Conservation (phyloP, 306 rosid genomes). For the Castanea mollissima region DNA sequence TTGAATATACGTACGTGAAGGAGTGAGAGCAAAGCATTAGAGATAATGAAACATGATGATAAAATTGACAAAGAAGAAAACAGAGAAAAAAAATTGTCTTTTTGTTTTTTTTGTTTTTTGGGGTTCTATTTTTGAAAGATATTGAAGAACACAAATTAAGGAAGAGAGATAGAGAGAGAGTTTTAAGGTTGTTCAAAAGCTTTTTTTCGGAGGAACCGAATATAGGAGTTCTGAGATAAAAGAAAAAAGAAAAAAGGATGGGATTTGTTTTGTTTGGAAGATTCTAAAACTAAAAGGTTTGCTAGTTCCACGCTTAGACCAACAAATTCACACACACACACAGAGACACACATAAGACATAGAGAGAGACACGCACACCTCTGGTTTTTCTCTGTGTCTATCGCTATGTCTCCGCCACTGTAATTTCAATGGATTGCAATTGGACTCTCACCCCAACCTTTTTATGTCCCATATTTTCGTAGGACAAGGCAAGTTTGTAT, state of each 20-base stretch:
- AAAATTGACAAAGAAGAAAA: no score
- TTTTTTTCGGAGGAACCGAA: conserved; percentile 7
- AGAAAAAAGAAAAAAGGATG: neutral
- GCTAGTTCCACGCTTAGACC: neutral
- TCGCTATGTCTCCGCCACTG: neutral
- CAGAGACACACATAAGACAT: no score
- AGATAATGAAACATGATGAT: no score
- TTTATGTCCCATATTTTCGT: neutral
- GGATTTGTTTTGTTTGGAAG: neutral
- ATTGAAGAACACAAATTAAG: neutral
- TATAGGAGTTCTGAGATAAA: neutral
- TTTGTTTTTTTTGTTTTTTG: no score
- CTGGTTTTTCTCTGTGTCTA: neutral
- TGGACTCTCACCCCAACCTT: neutral
- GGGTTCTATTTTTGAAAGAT: no score
- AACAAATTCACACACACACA: no score
- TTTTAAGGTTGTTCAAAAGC: neutral
- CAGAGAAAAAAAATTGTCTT: no score
- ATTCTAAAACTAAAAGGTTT: neutral
- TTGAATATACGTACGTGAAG: neutral
- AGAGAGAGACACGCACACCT: neutral
- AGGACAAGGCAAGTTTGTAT: no score
- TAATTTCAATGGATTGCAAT: neutral
- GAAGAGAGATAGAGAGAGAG: neutral
- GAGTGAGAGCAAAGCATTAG: no score